Evolutionary conservation across 345 rosid genomes (phyloP).

Genomic region (Geranium rotundifolium): DNA sequence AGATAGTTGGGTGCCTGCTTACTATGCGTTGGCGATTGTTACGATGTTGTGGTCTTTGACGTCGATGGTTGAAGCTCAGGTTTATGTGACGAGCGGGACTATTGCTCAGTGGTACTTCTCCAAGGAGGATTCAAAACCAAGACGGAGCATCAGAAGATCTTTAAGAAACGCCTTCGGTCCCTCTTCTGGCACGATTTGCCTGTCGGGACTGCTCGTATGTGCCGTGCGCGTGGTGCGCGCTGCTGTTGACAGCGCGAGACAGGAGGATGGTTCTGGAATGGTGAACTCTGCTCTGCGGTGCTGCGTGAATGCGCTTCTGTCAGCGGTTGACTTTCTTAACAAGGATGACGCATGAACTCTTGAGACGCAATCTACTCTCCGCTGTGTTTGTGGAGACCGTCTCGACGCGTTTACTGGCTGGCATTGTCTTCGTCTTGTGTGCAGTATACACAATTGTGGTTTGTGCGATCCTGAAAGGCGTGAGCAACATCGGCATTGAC

Average conservation of each 20-base stretch:
- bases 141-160: conserved; percentile 56
- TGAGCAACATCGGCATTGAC: conserved; percentile 43
- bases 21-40: conserved; percentile 60
- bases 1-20: conserved; percentile 89
- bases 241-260: conserved; percentile 67
- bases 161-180: conserved; percentile 87
- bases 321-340: conserved; percentile 67
- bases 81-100: conserved; percentile 75
- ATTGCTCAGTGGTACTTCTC: conserved; percentile 85
- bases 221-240: conserved; percentile 66
- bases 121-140: conserved; percentile 58
- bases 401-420: conserved; percentile 66
- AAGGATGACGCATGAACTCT: conserved; percentile 84
- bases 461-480: conserved; percentile 54
- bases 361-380: conserved; percentile 81
- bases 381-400: conserved; percentile 80
- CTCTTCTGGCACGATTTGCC: conserved; percentile 71
- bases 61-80: conserved; percentile 66
- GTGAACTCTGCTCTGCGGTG: conserved; percentile 50
- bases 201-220: conserved; percentile 70
- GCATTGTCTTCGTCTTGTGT: conserved; percentile 60
- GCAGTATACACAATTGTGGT: conserved; percentile 73
- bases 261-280: conserved; percentile 58
- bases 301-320: conserved; percentile 48
- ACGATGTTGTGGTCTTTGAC: conserved; percentile 92